Evolutionary conservation across 202 grass and related monocot genomes (phyloP), one percentile per base, ranked within the genome.

Genomic region (Schoenoplectus triqueter): DNA sequence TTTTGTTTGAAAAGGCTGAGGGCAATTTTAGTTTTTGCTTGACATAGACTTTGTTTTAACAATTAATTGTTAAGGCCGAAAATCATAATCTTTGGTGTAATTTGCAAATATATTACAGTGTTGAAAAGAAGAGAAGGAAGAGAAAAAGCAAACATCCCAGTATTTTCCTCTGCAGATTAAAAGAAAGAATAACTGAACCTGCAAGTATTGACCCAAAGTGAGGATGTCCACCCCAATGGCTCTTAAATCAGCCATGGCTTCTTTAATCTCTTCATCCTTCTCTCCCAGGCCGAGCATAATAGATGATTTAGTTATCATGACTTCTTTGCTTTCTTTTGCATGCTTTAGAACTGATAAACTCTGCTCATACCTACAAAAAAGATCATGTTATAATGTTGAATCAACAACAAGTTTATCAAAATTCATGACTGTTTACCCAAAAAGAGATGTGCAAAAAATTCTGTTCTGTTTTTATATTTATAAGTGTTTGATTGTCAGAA

Each of bases 241-340:
- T 88, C 94, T 91, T 57, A 97, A 88, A 86, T 94, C 92, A 80
- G 73, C 73, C 94, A 97, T 97, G 68, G 90, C 69, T 80, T 94
- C 86, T 83, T 90, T 91, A 71, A 97, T 89, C 69, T 94, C 94
- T 64, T 94, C 89, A 80, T 92, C 94, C 60, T 86, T 90, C 75
- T 97, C 90, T 84, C 94, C 92, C 87, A 97, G 94, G 84, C 94
- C 94, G 47, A 97, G 94, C 90, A 94, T 97, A 72, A 97, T 91
- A 67, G 94, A 97, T 56, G 92, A 97, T 81, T 92, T 97, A 10
- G 94, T 92, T 86, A 97, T 69, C 92, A 94, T 97, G 19, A 89
- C 87, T 45, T 92, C 89, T 68, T 92, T 92, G 90, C 73, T 88
- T 75, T 67, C 19, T 87, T 97, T 97, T 75, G 90, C 94, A 85